Conservation (phyloP, 768 basidiomycete species). For the Mycena galericulata region DNA sequence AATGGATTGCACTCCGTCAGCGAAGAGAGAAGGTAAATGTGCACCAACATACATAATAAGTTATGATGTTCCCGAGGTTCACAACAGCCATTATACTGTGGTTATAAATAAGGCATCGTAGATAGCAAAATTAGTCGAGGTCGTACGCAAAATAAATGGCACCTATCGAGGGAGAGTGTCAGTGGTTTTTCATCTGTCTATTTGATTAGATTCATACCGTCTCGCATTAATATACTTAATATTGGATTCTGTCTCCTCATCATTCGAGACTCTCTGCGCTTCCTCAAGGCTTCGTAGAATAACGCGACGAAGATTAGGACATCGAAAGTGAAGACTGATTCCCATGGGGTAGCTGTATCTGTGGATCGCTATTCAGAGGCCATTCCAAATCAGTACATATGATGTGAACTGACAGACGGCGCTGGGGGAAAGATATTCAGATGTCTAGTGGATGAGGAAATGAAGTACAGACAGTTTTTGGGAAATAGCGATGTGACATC, state of each 20-base stretch:
- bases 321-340: slow-evolving; percentile 22
- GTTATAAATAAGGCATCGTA: background rate
- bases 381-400: background rate
- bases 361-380: background rate
- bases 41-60: too few relatives aligned
- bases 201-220: slow-evolving; percentile 4
- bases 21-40: too few relatives aligned
- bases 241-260: background rate
- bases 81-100: slow-evolving; percentile 16
- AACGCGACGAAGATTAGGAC: slow-evolving; percentile 13
- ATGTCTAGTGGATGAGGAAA: background rate
- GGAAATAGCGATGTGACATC: slow-evolving; percentile 25
- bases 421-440: background rate
- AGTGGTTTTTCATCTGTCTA: background rate
- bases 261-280: background rate
- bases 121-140: background rate
- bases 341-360: slow-evolving; percentile 28
- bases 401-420: slow-evolving; percentile 1
- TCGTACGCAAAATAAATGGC: slow-evolving; percentile 25
- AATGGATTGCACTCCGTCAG: too few relatives aligned
- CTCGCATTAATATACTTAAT: slow-evolving; percentile 15
- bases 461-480: background rate
- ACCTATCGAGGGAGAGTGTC: background rate
- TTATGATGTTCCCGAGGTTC: slow-evolving; percentile 24
- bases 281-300: slow-evolving; percentile 8